Percentiles rank a stretch among this genome's conserved stretches.
These are phyloP conservation scores for Polygonum aviculare DNA, from an alignment of 148 eudicot species.

Conservation along the genomic window DNA sequence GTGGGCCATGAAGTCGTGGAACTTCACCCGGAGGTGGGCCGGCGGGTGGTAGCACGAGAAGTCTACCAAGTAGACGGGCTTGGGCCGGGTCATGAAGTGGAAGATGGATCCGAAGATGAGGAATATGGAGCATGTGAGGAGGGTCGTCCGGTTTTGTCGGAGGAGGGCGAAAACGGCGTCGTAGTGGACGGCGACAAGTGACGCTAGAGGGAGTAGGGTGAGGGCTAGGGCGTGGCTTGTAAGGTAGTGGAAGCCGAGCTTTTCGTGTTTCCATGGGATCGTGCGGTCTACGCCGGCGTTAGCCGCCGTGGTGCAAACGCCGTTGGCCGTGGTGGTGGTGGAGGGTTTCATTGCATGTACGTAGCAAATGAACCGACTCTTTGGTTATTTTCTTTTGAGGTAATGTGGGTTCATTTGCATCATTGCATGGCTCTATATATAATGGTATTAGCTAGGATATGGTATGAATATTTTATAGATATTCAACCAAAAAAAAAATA, in stretches of 20 bases:
- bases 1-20: neutral
- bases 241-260: neutral
- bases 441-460: neutral
- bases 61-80: conserved; percentile 2
- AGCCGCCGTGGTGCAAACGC: neutral
- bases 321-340: neutral
- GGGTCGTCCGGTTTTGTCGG: neutral
- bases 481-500: too few relatives aligned
- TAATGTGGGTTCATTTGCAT: neutral
- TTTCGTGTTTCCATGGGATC: neutral
- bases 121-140: neutral
- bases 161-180: neutral
- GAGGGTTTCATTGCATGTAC: neutral
- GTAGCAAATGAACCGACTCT: neutral
- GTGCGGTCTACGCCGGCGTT: neutral
- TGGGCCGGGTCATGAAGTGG: neutral
- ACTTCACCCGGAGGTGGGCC: neutral
- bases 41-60: conserved; percentile 5
- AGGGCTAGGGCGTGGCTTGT: neutral
- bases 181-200: neutral
- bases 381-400: neutral
- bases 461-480: too few relatives aligned
- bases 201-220: neutral
- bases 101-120: neutral
- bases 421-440: neutral